These are phyloP conservation scores for Corylus heterophylla DNA, from an alignment of 306 rosid species.

Conservation along the genomic window DNA sequence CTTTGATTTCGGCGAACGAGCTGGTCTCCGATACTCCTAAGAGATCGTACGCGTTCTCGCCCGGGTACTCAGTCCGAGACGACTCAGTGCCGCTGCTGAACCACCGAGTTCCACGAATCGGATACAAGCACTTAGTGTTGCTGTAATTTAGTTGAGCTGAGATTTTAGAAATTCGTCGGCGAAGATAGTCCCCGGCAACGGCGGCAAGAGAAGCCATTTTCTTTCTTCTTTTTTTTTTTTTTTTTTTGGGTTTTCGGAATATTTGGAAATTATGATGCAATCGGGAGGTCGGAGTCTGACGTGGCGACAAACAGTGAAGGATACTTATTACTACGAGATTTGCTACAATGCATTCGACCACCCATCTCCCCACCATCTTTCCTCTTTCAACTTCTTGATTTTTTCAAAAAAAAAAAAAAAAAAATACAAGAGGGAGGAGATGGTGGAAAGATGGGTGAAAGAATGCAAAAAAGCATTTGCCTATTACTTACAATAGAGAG, in stretches of 20 bases:
- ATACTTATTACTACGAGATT: no score
- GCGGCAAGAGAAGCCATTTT: conserved; percentile 33
- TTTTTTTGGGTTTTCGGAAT: neutral
- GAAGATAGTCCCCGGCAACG: conserved; percentile 20
- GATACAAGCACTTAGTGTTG: conserved; percentile 15
- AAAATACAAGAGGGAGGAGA: no score
- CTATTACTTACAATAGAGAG: no score
- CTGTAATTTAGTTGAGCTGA: conserved; percentile 26
- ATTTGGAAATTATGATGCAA: neutral
- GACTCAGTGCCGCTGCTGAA: conserved; percentile 55
- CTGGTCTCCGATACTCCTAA: conserved; percentile 72
- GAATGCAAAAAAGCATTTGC: no score
- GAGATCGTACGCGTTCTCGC: conserved; percentile 75
- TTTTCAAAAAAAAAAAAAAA: no score
- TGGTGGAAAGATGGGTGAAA: no score
- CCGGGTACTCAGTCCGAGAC: conserved; percentile 43
- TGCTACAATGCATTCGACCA: no score
- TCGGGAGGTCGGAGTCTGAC: neutral
- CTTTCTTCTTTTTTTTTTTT: neutral
- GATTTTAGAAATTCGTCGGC: conserved; percentile 19
- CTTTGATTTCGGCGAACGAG: conserved; percentile 80
- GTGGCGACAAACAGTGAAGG: neutral
- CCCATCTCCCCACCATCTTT: no score
- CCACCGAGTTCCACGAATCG: conserved; percentile 33
- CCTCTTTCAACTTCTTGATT: no score